These are phyloP conservation scores for Paraurostyla sp. DNA, from an alignment of 73 alveolate species.

Conservation along the genomic window DNA sequence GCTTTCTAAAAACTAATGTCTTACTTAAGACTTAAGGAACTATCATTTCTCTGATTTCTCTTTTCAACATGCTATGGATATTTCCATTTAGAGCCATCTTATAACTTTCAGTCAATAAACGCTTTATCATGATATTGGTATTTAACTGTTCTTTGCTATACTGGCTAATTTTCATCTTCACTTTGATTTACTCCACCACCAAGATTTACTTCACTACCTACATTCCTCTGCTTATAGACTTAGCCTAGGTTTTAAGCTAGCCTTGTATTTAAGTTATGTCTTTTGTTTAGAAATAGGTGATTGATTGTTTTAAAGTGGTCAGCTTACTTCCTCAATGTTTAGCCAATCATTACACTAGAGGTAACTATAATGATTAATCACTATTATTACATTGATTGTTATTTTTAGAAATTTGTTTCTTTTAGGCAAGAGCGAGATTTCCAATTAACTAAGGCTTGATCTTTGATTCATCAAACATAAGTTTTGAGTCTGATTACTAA, in stretches of 20 bases:
- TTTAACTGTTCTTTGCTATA: not conserved
- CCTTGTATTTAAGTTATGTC: no score
- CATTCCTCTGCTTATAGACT: not conserved
- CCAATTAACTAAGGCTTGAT: no score
- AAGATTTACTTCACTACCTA: not conserved
- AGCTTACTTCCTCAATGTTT: not conserved
- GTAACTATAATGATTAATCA: not conserved
- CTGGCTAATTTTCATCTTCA: constrained; percentile 4
- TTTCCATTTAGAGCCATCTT: not conserved
- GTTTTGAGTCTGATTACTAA: no score
- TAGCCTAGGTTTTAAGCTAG: not conserved
- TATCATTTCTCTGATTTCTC: constrained; percentile 38
- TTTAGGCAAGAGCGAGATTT: not conserved
- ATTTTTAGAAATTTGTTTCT: no score
- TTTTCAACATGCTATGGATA: constrained; percentile 4
- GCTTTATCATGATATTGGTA: constrained; percentile 8
- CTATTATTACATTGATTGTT: no score
- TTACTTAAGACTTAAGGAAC: not conserved
- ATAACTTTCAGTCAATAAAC: not conserved
- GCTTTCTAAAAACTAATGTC: not conserved
- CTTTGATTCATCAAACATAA: no score
- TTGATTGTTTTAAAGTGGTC: not conserved
- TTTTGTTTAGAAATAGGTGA: not conserved
- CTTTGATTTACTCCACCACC: no score
- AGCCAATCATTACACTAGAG: not conserved